A percentile compares a stretch with the other conserved stretches of the same genome.
Conservation (phyloP, 331 rosid genomes). For the Phaseolus coccineus region DNA sequence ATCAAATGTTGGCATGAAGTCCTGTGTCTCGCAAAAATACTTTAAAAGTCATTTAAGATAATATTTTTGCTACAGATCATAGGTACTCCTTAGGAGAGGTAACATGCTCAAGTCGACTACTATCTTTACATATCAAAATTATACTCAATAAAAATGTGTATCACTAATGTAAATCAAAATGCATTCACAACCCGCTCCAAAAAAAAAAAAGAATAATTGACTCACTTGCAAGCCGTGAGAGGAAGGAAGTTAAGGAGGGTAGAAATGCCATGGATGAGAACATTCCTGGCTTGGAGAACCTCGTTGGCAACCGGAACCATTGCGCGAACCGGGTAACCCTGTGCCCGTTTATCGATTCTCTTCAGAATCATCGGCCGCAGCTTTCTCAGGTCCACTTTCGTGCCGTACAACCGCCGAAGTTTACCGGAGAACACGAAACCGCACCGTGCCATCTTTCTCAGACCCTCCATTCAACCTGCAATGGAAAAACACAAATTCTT, state of each 20-base stretch:
- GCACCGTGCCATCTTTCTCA: conserved; percentile 46
- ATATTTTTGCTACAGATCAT: not conserved
- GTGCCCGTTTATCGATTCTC: conserved; percentile 70
- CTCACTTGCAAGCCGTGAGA: conserved; percentile 83
- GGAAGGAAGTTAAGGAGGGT: conserved; percentile 66
- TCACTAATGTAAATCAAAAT: not conserved
- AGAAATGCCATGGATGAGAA: conserved; percentile 72
- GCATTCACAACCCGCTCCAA: not conserved
- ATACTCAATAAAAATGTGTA: not conserved
- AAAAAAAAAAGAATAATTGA: not conserved
- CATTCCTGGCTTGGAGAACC: conserved; percentile 62
- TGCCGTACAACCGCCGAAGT: conserved; percentile 42
- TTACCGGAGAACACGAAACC: conserved; percentile 3
- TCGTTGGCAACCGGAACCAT: conserved; percentile 76
- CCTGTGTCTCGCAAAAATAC: not conserved
- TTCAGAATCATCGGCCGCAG: conserved; percentile 75
- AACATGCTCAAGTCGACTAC: not conserved
- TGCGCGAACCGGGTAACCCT: conserved; percentile 59
- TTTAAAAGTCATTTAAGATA: not conserved
- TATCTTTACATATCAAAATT: not conserved
- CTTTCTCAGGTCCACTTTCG: conserved; percentile 60
- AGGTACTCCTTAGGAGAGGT: not conserved
- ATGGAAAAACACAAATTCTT: not conserved
- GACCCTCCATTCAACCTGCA: conserved; percentile 50
- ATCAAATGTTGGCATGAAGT: not conserved